Base-by-base conservation (phyloP, 129 eudicot genomes). In the Flaveria bidentis region DNA sequence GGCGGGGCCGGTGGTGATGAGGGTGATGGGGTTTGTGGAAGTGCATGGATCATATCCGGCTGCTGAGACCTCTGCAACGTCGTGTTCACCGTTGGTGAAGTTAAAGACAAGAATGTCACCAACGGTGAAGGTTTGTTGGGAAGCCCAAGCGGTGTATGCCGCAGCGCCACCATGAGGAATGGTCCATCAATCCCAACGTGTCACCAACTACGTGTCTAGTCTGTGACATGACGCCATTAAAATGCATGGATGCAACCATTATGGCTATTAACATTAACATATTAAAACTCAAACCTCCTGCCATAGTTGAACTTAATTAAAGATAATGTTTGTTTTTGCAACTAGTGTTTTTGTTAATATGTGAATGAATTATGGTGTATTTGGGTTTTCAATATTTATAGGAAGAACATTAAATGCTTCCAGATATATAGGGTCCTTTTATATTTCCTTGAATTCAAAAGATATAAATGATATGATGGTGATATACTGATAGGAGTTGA, bases 141-240 rank as follows among this genome's bases (percentile, higher is more conserved):
- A 67, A 1, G 77, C 76, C 80, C 80, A 74, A 0, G 62, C 30
- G 62, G 81, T 44, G 44, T 78, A 79, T 7, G 57, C 30, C 2
- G 56, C 39, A 0, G 41, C 80, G 0, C 86, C 76, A 46, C 51
- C 51, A 0, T 85, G 18, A 4, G 17, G 80, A 16, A 86, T 81
- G 18, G 10, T 45, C 96, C 96, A 90, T 41, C n/a, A n/a, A n/a
- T n/a, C 86, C 89, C 33, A 57, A 1, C 5, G 69, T 12, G 45
- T 76, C 91, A 0, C 89, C 89, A 13, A 90, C 92, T 0, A 55
- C 76, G 26, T 90, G 87, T 4, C 85, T 82, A 33, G 88, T 85
- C 51, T 89, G 91, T 11, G 86, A 91, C 18, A 5, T 7, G 3
- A 87, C 52, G 47, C 41, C 49, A 0, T 73, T 70, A 16, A 84